Evolutionary conservation across 495 filamentous ascomycete genomes (phyloP).

Genomic region (Lophiostoma macrostomum): DNA sequence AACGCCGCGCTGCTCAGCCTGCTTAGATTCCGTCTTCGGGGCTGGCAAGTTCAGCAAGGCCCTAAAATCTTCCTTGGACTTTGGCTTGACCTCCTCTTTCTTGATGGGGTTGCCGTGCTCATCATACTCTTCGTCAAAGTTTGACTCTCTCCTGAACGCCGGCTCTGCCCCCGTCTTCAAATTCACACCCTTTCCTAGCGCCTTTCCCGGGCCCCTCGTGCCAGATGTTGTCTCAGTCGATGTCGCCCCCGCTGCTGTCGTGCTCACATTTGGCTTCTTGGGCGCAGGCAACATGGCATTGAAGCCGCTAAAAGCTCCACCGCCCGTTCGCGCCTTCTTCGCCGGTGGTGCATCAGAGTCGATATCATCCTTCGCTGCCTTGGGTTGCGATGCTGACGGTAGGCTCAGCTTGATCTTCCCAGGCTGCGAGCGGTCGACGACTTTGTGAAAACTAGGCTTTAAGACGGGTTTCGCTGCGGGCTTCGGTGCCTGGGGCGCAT

Average conservation of each 20-base stretch:
- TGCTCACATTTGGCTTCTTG: conserved; percentile 71
- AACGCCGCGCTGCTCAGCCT: no score
- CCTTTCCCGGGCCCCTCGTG: conserved; percentile 42
- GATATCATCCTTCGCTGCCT: conserved; percentile 37
- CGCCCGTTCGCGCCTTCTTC: conserved; percentile 63
- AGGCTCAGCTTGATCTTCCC: conserved; percentile 80
- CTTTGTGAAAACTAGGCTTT: conserved; percentile 64
- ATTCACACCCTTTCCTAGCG: conserved; percentile 53
- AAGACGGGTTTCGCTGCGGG: conserved; percentile 34
- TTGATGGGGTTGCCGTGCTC: conserved; percentile 11
- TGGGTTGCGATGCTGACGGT: conserved; percentile 48
- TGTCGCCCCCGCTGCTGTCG: conserved; percentile 39
- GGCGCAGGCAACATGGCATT: conserved; percentile 85
- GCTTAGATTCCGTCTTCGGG: neutral
- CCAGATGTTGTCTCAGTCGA: conserved; percentile 39
- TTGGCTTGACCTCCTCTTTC: no score
- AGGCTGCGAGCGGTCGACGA: conserved; percentile 74
- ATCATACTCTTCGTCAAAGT: conserved; percentile 8
- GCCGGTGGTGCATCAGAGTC: conserved; percentile 60
- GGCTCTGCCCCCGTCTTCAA: conserved; percentile 77
- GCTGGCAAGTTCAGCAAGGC: conserved; percentile 16
- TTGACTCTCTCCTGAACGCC: conserved; percentile 64
- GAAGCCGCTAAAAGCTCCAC: conserved; percentile 68
- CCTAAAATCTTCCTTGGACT: conserved; percentile 20
- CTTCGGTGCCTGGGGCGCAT: conserved; percentile 42